Evolutionary conservation across 108 stramenopile species (phyloP).

Genomic region (Cafeteria roenbergensis): DNA sequence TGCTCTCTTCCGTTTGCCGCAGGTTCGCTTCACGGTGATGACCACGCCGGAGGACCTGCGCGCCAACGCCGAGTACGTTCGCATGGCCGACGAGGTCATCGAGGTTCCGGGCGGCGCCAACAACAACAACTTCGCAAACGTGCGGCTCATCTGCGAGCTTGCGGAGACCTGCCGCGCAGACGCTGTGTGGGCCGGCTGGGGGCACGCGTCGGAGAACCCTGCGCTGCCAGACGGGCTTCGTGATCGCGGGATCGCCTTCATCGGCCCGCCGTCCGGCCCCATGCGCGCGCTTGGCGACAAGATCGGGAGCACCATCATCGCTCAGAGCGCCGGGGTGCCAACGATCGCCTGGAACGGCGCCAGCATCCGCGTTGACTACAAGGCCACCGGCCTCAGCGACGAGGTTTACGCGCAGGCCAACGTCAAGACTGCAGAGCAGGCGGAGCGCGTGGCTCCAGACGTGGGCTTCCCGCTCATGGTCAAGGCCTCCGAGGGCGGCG

Average conservation of each 20-base stretch:
- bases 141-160: constrained; percentile 92
- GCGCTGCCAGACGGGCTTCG: constrained; percentile 72
- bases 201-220: constrained; percentile 94
- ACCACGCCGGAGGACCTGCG: constrained; percentile 84
- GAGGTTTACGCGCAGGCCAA: constrained; percentile 69
- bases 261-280: constrained; percentile 88
- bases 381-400: constrained; percentile 58
- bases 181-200: constrained; percentile 99
- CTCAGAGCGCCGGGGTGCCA: constrained; percentile 89
- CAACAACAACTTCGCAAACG: constrained; percentile 99
- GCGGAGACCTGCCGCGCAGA: constrained; percentile 88
- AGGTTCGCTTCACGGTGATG: constrained; percentile 83
- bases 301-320: constrained; percentile 94
- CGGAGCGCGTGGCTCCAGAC: constrained; percentile 52
- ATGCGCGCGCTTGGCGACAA: constrained; percentile 99
- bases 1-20: neutral
- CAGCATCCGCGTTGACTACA: constrained; percentile 59
- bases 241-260: constrained; percentile 74
- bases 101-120: constrained; percentile 98
- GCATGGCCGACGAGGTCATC: constrained; percentile 93
- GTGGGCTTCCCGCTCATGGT: constrained; percentile 99
- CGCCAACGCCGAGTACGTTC: constrained; percentile 99
- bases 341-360: constrained; percentile 93
- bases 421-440: constrained; percentile 61
- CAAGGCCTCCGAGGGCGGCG: constrained; percentile 97